These are phyloP conservation scores for Apiospora kogelbergensis DNA, from an alignment of 2,329 filamentous ascomycete genomes.

Conservation along the genomic window DNA sequence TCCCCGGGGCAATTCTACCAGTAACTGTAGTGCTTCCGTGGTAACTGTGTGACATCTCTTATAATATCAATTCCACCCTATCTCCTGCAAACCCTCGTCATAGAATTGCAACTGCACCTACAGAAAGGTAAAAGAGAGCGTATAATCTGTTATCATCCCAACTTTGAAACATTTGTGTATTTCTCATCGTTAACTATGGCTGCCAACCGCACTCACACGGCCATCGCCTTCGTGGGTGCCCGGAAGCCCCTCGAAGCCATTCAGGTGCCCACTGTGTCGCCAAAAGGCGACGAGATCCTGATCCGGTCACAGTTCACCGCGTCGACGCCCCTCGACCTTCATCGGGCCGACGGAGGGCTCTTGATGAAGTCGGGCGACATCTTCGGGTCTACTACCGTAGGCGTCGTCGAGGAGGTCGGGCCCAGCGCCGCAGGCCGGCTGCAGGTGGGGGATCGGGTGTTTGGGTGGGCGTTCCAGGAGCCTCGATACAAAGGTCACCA, in stretches of 20 bases:
- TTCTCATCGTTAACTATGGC: conserved; percentile 14
- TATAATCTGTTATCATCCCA: too few species aligned
- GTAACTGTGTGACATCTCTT: not conserved
- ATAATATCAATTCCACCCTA: not conserved
- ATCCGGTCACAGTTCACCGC: conserved; percentile 58
- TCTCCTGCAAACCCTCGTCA: too few species aligned
- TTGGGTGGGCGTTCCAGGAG: conserved; percentile 51
- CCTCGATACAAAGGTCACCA: conserved; percentile 53
- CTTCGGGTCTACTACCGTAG: conserved; percentile 51
- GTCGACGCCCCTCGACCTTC: conserved; percentile 61
- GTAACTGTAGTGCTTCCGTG: too few species aligned
- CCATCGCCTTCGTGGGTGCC: conserved; percentile 27
- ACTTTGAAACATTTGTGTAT: too few species aligned
- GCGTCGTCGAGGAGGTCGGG: conserved; percentile 53
- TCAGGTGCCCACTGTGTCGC: conserved; percentile 27
- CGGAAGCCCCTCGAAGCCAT: conserved; percentile 26
- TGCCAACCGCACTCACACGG: conserved; percentile 24
- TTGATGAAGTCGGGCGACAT: conserved; percentile 49
- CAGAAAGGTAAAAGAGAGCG: not conserved
- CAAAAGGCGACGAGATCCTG: conserved; percentile 47
- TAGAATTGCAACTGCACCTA: too few species aligned
- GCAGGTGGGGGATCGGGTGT: conserved; percentile 54
- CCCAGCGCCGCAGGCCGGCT: conserved; percentile 39
- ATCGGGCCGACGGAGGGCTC: conserved; percentile 60
- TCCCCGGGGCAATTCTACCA: not conserved